Evolutionary conservation across 2,329 filamentous ascomycete genomes (phyloP), one percentile per base, ranked within the genome.

Genomic region (Coccinonectria pachysandricola): DNA sequence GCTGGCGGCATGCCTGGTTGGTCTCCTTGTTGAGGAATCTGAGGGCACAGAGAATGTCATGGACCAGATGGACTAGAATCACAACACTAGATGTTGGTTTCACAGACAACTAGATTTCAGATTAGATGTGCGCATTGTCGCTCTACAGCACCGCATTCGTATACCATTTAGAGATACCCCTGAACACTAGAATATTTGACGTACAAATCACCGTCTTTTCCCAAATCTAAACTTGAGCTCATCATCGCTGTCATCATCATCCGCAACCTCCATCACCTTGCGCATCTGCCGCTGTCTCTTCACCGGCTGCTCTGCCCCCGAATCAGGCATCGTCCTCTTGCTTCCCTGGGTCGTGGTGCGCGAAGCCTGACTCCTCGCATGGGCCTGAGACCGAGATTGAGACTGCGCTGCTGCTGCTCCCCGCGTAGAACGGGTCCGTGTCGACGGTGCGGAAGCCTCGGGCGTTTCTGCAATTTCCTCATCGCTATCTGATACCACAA

Each of bases 21-120:
- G 76, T 2, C 57, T 80, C 26, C 53, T 75, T 28, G 74, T 80
- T 5, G 66, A 69, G 1, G 76, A 80, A 45, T 46, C 49, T 0
- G 49, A 48, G 66, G 48, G 19, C 48, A 56, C 26, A 2, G 53
- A 46, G 6, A 59, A 50, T 11, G 51, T 53, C 14, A 71, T 75
- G 68, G 71, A 76, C 18, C 59, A 68, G 41, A 75, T 78, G 72
- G 74, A 79, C 43, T 75, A 52, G 45, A 32, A 6, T n/a, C n/a
- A n/a, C n/a, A n/a, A n/a, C n/a, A n/a, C n/a, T n/a, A n/a, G n/a
- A n/a, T n/a, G n/a, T n/a, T n/a, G n/a, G n/a, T n/a, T n/a, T n/a
- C n/a, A n/a, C n/a, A n/a, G n/a, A n/a, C n/a, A n/a, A n/a, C n/a
- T n/a, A n/a, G n/a, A n/a, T n/a, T n/a, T n/a, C n/a, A n/a, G n/a